phyloP scores from a whole-genome alignment of 2,329 filamentous ascomycete genomes.

The Stagonosporopsis tanaceti region DNA sequence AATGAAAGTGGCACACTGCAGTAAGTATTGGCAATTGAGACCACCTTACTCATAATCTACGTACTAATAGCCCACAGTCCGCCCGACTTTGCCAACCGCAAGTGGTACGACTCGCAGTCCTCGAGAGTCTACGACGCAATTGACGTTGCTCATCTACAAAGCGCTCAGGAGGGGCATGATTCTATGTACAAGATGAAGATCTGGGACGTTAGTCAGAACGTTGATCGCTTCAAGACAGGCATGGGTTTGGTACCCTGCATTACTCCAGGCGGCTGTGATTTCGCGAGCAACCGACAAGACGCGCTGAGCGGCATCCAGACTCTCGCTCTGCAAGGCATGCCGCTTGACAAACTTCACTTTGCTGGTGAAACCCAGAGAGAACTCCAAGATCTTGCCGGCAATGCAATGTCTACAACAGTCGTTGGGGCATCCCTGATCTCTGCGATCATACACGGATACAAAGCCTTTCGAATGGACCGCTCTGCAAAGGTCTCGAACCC shows the following conservation, averaged over 20 bases:
- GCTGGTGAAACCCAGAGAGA: constrained; percentile 66
- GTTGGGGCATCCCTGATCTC: constrained; percentile 70
- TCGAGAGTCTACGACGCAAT: constrained; percentile 71
- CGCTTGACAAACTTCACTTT: constrained; percentile 68
- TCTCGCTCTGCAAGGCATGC: constrained; percentile 73
- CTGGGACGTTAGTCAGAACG: constrained; percentile 76
- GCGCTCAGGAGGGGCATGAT: constrained; percentile 61
- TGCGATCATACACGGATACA: constrained; percentile 58
- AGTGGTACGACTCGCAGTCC: constrained; percentile 61
- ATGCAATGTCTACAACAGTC: constrained; percentile 80
- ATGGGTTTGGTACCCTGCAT: constrained; percentile 71
- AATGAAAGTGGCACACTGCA: constrained; percentile 60
- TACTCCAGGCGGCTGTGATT: constrained; percentile 70
- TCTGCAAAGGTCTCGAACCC: background rate
- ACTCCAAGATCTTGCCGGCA: constrained; percentile 75
- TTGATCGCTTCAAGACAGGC: constrained; percentile 65
- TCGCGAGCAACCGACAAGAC: constrained; percentile 66
- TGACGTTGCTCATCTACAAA: constrained; percentile 67
- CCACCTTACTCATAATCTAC: background rate
- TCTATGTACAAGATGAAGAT: constrained; percentile 61
- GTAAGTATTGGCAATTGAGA: constrained; percentile 9
- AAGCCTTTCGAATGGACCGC: constrained; percentile 11
- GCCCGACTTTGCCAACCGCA: constrained; percentile 64
- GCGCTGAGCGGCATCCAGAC: constrained; percentile 69
- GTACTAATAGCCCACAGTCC: constrained; percentile 39